These are phyloP conservation scores for Sungouiella blattae DNA, from an alignment of 805 yeast species.

Conservation along the genomic window DNA sequence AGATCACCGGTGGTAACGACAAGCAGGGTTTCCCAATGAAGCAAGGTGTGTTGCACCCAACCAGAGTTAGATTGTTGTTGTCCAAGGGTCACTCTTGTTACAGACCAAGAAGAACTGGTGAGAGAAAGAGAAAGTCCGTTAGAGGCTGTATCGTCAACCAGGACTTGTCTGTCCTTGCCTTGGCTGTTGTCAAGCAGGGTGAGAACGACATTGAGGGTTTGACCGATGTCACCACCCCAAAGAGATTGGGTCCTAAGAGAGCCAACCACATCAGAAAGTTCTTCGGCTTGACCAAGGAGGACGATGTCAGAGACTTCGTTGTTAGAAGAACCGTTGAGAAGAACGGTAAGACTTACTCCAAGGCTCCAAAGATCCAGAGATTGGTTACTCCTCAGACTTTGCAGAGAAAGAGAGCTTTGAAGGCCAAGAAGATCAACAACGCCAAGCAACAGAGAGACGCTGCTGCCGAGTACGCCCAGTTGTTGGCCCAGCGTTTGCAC, in stretches of 20 bases:
- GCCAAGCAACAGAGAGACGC: slow-evolving; percentile 99
- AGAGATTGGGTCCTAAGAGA: slow-evolving; percentile 99
- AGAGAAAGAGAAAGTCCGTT: slow-evolving; percentile 99
- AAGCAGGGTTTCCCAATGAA: slow-evolving; percentile 99
- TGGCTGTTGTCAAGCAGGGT: slow-evolving; percentile 95
- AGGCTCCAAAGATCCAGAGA: slow-evolving; percentile 99
- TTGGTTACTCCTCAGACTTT: slow-evolving; percentile 98
- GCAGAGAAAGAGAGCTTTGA: slow-evolving; percentile 98
- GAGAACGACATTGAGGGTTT: slow-evolving; percentile 93
- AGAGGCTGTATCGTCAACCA: slow-evolving; percentile 99
- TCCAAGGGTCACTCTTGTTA: slow-evolving; percentile 95
- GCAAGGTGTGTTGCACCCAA: slow-evolving; percentile 99
- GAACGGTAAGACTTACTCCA: slow-evolving; percentile 98
- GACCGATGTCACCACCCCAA: slow-evolving; percentile 92
- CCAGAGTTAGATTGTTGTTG: slow-evolving; percentile 96
- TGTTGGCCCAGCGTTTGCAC: slow-evolving; percentile 96
- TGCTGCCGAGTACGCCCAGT: slow-evolving; percentile 99
- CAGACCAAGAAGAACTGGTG: slow-evolving; percentile 99
- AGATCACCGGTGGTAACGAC: slow-evolving; percentile 99
- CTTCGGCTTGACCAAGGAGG: slow-evolving; percentile 96
- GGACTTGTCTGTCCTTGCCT: slow-evolving; percentile 93
- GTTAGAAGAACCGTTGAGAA: slow-evolving; percentile 97
- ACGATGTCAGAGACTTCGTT: slow-evolving; percentile 79
- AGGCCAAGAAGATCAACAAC: slow-evolving; percentile 88
- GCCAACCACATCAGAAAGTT: slow-evolving; percentile 99